These are phyloP conservation scores for Spathaspora sp. DNA, from an alignment of 805 yeast genomes.

Conservation along the genomic window DNA sequence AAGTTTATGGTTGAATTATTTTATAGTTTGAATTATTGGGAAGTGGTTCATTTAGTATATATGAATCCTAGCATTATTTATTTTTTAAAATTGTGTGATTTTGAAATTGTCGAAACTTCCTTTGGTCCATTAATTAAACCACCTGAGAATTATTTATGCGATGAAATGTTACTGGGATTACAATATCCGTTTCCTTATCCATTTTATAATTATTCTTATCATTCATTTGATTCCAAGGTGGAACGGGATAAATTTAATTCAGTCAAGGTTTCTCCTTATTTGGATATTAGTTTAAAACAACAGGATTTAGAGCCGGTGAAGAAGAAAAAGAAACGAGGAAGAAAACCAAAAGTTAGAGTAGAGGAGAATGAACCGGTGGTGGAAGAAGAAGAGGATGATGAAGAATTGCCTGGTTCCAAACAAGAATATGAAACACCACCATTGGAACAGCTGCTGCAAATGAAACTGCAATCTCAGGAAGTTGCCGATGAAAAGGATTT, in stretches of 20 bases:
- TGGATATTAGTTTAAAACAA: slow-evolving; percentile 29
- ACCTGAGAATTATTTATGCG: slow-evolving; percentile 33
- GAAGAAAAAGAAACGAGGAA: slow-evolving; percentile 2
- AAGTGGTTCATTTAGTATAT: slow-evolving; percentile 36
- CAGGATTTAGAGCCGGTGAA: slow-evolving; percentile 2
- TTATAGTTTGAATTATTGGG: slow-evolving; percentile 41
- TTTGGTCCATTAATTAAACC: slow-evolving; percentile 38
- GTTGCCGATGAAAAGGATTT: neutral
- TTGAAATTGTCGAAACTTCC: slow-evolving; percentile 32
- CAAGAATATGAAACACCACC: neutral
- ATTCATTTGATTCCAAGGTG: slow-evolving; percentile 26
- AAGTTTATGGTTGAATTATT: slow-evolving; percentile 34
- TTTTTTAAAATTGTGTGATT: slow-evolving; percentile 29
- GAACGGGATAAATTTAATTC: slow-evolving; percentile 21
- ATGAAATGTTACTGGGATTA: slow-evolving; percentile 36
- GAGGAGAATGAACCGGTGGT: neutral
- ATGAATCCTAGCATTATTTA: slow-evolving; percentile 29
- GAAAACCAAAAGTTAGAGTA: neutral
- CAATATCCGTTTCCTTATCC: slow-evolving; percentile 45
- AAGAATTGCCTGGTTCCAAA: neutral
- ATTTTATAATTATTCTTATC: slow-evolving; percentile 42
- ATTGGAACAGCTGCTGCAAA: neutral
- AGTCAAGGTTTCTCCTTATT: slow-evolving; percentile 30
- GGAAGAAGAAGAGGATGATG: slow-evolving; percentile 2
- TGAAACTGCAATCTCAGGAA: neutral